A percentile compares a stretch with the other conserved stretches of the same genome.
Conservation (phyloP, 345 rosid species). For the Arabidopsis thaliana region DNA sequence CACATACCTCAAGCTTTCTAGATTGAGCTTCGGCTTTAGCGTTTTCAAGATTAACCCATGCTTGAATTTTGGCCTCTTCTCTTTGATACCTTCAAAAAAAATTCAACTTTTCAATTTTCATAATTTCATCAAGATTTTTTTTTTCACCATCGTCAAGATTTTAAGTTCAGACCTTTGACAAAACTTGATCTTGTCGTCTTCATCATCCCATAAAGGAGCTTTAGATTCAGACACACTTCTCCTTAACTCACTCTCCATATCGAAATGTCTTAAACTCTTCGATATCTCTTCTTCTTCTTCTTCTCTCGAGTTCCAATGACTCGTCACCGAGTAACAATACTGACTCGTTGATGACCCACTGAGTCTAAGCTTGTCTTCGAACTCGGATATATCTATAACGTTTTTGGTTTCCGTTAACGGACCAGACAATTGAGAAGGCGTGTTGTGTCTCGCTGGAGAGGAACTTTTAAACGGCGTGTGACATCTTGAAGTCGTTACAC, state of each 20-base stretch:
- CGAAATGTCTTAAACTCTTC: slow-evolving; percentile 81
- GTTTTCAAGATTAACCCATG: slow-evolving; percentile 90
- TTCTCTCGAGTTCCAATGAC: slow-evolving; percentile 91
- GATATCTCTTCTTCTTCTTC: slow-evolving; percentile 92
- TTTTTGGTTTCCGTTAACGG: slow-evolving; percentile 59
- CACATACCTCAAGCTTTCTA: slow-evolving; percentile 74
- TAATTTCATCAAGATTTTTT: slow-evolving; percentile 10
- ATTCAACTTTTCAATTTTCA: background rate
- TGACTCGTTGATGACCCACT: slow-evolving; percentile 50
- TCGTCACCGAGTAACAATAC: slow-evolving; percentile 58
- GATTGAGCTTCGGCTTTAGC: slow-evolving; percentile 99
- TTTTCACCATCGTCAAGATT: background rate
- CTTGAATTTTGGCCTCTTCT: slow-evolving; percentile 93
- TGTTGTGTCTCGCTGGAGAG: slow-evolving; percentile 93
- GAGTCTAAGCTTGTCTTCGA: slow-evolving; percentile 65
- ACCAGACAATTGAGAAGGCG: slow-evolving; percentile 88
- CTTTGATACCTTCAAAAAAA: slow-evolving; percentile 70
- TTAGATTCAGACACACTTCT: slow-evolving; percentile 69
- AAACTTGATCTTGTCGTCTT: slow-evolving; percentile 80
- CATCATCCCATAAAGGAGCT: slow-evolving; percentile 73
- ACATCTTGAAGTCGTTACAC: slow-evolving; percentile 83
- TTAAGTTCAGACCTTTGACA: slow-evolving; percentile 64
- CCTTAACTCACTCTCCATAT: slow-evolving; percentile 53
- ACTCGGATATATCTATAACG: slow-evolving; percentile 67
- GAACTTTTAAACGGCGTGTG: slow-evolving; percentile 69